Evolutionary conservation across 2,329 filamentous ascomycete genomes (phyloP).

Genomic region (Exutisphaerella laricina): DNA sequence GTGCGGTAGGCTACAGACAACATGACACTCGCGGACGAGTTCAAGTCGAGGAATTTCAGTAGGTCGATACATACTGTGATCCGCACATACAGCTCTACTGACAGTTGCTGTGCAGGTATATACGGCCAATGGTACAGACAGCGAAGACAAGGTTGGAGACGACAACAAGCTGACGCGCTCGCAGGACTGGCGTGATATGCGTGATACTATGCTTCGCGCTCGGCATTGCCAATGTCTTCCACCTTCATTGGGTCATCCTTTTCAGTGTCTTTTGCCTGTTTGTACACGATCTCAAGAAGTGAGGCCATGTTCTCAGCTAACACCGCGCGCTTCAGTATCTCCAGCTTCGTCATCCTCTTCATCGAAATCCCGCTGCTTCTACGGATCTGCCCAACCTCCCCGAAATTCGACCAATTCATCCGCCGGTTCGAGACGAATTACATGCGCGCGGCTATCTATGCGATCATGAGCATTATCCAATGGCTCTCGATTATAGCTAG

Average conservation of each 20-base stretch:
- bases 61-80: background rate
- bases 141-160: too few relatives aligned
- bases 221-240: slow-evolving; percentile 64
- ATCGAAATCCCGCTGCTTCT: slow-evolving; percentile 83
- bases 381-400: slow-evolving; percentile 93
- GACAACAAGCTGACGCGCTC: too few relatives aligned
- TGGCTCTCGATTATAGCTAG: slow-evolving; percentile 68
- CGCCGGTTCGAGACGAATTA: slow-evolving; percentile 93
- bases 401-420: slow-evolving; percentile 81
- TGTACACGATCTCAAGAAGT: slow-evolving; percentile 13
- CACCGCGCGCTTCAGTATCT: slow-evolving; percentile 36
- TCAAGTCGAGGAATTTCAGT: slow-evolving; percentile 12
- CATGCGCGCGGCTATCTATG: slow-evolving; percentile 87
- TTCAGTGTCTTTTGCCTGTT: slow-evolving; percentile 53
- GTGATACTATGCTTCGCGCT: slow-evolving; percentile 62
- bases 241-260: slow-evolving; percentile 54
- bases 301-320: background rate
- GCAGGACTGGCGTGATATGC: slow-evolving; percentile 53
- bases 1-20: slow-evolving; percentile 1
- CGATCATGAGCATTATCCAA: slow-evolving; percentile 72
- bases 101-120: slow-evolving; percentile 46
- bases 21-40: slow-evolving; percentile 11
- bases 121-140: slow-evolving; percentile 60
- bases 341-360: slow-evolving; percentile 47
- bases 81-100: slow-evolving; percentile 3